Base-by-base conservation (phyloP, 202 grass and related monocot genomes). In the Sporobolus alterniflorus region DNA sequence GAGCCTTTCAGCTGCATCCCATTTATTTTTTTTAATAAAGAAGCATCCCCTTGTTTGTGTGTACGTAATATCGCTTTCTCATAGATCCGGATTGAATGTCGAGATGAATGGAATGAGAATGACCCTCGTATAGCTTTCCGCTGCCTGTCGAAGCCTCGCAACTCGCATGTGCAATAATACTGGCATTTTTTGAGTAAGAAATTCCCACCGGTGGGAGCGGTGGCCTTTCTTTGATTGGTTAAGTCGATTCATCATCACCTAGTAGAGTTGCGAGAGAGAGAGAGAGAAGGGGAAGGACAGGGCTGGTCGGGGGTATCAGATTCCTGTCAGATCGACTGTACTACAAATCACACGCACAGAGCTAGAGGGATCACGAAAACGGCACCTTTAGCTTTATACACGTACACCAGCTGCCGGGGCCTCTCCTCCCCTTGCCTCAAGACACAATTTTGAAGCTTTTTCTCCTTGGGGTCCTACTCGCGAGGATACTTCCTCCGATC, bases 321-420 rank as follows among this genome's bases (percentile, higher is more conserved):
- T 90, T 90, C 88, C 88, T 90, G 80, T 87, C 88, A 87, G 88
- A 64, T 73, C n/a, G 77, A 62, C 73, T 77, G 84, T 87, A 75
- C 74, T 83, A 73, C 69, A 78, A 90, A 90, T 90, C 88, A 83
- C 84, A 80, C 79, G 75, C 79, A 87, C 79, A 87, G 50, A 79
- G 54, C 11, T 10, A n/a, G 69, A 50, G 86, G 77, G 87, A 83
- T 83, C 84, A 83, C 62, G 40, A 83, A 86, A 69, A 80, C 47
- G 54, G 84, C 88, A 87, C 75, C 88, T 88, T 91, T 90, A 83
- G 26, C 84, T 90, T 90, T 90, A 80, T 75, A 90, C 88, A 87
- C 72, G 77, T 80, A 69, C 75, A 55, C 64, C 71, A 46, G 42
- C 76, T 49, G 46, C 31, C 29, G 75, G 78, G 54, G 54, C 54